Evolutionary conservation across 2,329 filamentous ascomycete genomes (phyloP).

Genomic region (Fusarium sp.): DNA sequence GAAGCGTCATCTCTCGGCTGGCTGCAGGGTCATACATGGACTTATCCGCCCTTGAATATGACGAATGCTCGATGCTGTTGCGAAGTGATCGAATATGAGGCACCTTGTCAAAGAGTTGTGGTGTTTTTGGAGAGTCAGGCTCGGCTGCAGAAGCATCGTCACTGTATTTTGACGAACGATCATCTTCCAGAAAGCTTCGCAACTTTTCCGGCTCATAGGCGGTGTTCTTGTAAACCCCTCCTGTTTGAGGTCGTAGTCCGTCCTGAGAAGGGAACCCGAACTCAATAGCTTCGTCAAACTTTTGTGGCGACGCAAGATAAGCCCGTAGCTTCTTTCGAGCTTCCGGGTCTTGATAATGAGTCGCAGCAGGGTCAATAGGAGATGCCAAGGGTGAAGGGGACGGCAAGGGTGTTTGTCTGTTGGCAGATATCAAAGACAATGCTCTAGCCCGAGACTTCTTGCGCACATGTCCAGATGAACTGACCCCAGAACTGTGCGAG

Average conservation of each 20-base stretch:
- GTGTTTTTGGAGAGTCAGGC: slow-evolving; percentile 71
- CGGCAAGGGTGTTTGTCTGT: slow-evolving; percentile 53
- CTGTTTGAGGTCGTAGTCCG: slow-evolving; percentile 53
- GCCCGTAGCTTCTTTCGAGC: slow-evolving; percentile 87
- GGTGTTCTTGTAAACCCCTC: slow-evolving; percentile 46
- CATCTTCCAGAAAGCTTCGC: slow-evolving; percentile 70
- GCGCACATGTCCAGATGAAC: slow-evolving; percentile 56
- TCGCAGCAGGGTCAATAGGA: slow-evolving; percentile 75
- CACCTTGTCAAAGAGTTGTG: slow-evolving; percentile 61
- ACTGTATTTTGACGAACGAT: slow-evolving; percentile 67
- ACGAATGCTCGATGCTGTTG: slow-evolving; percentile 47
- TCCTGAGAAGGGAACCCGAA: slow-evolving; percentile 86
- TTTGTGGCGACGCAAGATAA: slow-evolving; percentile 89
- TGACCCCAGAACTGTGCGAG: slow-evolving; percentile 39
- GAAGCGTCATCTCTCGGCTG: slow-evolving; percentile 90
- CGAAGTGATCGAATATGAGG: slow-evolving; percentile 49
- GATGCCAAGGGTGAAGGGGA: slow-evolving; percentile 41
- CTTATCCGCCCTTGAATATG: slow-evolving; percentile 55
- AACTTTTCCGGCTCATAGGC: slow-evolving; percentile 63
- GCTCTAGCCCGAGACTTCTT: slow-evolving; percentile 68
- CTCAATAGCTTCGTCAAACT: slow-evolving; percentile 94
- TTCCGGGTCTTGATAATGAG: slow-evolving; percentile 92
- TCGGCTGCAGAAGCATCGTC: slow-evolving; percentile 69
- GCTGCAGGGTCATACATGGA: slow-evolving; percentile 66
- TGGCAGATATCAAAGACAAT: slow-evolving; percentile 67